Evolutionary conservation across 2,329 filamentous ascomycete species (phyloP).

Genomic region (Nemania sp.): DNA sequence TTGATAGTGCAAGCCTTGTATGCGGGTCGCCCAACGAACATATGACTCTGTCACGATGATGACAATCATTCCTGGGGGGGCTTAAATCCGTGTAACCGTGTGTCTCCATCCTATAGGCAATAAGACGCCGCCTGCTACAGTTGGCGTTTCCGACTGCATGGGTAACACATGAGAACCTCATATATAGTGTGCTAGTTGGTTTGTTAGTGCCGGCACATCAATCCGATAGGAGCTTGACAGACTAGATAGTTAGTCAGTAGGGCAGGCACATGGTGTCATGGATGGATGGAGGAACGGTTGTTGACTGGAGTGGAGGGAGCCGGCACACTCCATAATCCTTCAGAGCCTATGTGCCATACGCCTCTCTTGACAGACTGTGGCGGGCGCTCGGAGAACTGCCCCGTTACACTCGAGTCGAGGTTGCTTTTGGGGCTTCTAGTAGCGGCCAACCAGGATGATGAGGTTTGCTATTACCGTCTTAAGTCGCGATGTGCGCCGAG

Average conservation of each 20-base stretch:
- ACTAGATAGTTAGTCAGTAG: constrained; percentile 16
- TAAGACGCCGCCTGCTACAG: constrained; percentile 14
- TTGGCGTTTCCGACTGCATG: constrained; percentile 18
- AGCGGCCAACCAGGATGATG: not conserved
- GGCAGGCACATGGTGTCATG: constrained; percentile 13
- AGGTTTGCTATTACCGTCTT: constrained; percentile 19
- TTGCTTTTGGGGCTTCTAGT: constrained; percentile 30
- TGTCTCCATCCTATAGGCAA: constrained; percentile 7
- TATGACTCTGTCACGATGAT: constrained; percentile 28
- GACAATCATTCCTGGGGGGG: constrained; percentile 24
- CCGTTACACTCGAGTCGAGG: not conserved
- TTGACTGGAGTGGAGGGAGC: constrained; percentile 10
- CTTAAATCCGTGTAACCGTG: constrained; percentile 25
- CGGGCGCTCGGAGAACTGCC: not conserved
- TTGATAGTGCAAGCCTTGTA: constrained; percentile 25
- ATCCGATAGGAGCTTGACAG: constrained; percentile 25
- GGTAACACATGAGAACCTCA: not conserved
- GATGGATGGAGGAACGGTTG: constrained; percentile 7
- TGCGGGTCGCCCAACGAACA: constrained; percentile 27
- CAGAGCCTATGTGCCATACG: not conserved
- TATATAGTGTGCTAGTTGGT: constrained; percentile 3
- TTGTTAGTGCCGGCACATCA: constrained; percentile 24
- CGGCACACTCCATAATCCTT: constrained; percentile 22
- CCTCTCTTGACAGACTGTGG: constrained; percentile 8
- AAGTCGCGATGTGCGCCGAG: constrained; percentile 14